Conservation (phyloP, 2,329 filamentous ascomycete species). For the Colletotrichum tropicicola region DNA sequence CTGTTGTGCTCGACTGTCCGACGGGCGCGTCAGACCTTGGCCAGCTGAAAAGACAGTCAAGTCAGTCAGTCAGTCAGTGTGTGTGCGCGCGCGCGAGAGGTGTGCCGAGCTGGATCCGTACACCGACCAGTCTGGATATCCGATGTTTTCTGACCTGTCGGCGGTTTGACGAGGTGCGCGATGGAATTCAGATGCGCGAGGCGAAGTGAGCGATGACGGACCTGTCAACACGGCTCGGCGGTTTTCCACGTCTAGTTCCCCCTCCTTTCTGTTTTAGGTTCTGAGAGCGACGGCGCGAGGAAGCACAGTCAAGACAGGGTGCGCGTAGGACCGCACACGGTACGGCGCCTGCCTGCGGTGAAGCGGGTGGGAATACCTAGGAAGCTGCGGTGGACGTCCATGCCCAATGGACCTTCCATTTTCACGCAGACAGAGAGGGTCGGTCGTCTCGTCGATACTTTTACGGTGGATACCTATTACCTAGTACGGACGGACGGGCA, state of each 20-base stretch:
- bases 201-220: constrained; percentile 1
- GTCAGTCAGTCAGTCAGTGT: too few species aligned
- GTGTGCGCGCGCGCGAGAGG: too few species aligned
- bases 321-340: background rate
- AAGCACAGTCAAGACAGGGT: background rate
- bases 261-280: too few species aligned
- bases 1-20: constrained; percentile 17
- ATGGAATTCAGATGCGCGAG: background rate
- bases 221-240: too few species aligned
- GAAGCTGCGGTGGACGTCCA: background rate
- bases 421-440: background rate
- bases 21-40: constrained; percentile 18
- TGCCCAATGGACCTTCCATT: background rate
- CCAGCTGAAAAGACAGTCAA: constrained; percentile 17
- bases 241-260: too few species aligned
- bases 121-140: background rate
- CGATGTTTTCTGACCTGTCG: background rate
- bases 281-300: too few species aligned
- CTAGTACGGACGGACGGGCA: too few species aligned
- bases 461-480: background rate
- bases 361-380: background rate
- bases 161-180: background rate
- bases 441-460: background rate
- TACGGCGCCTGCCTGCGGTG: background rate
- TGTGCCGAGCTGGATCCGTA: too few species aligned